phyloP scores from a whole-genome alignment of 805 yeast species.

The Grigorovia jiainica region DNA sequence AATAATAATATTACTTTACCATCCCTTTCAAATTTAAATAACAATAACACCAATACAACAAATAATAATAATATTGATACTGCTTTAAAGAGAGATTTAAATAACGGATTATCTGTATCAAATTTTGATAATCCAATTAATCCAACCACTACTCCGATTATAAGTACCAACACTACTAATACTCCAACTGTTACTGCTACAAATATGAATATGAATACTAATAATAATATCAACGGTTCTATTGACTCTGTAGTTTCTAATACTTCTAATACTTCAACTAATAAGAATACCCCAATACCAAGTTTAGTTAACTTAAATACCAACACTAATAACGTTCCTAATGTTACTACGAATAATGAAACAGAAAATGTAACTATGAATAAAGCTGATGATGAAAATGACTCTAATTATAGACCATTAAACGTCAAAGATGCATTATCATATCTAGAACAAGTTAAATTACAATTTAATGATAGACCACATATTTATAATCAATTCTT shows the following conservation, averaged over 20 bases:
- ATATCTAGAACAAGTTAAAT: constrained; percentile 90
- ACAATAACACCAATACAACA: constrained; percentile 5
- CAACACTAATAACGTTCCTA: constrained; percentile 5
- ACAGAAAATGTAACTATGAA: no score
- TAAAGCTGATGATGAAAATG: constrained; percentile 10
- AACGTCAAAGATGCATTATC: constrained; percentile 95
- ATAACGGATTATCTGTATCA: constrained; percentile 21
- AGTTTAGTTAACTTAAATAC: no score
- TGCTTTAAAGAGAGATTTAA: constrained; percentile 4
- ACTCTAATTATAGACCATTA: constrained; percentile 55
- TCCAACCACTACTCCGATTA: constrained; percentile 12
- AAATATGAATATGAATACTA: background rate
- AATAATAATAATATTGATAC: background rate
- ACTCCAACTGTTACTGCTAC: constrained; percentile 8
- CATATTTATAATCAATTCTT: constrained; percentile 93
- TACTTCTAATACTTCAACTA: constrained; percentile 1
- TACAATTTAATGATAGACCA: constrained; percentile 84
- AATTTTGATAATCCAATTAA: constrained; percentile 22
- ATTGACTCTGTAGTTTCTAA: background rate
- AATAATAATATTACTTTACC: constrained; percentile 6
- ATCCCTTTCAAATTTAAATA: constrained; percentile 4
- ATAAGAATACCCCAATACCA: no score
- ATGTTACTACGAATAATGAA: constrained; percentile 5
- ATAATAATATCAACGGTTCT: background rate
- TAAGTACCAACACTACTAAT: constrained; percentile 10